Conservation (phyloP, 441 rosid species). For the Gossypium schwendimanii region DNA sequence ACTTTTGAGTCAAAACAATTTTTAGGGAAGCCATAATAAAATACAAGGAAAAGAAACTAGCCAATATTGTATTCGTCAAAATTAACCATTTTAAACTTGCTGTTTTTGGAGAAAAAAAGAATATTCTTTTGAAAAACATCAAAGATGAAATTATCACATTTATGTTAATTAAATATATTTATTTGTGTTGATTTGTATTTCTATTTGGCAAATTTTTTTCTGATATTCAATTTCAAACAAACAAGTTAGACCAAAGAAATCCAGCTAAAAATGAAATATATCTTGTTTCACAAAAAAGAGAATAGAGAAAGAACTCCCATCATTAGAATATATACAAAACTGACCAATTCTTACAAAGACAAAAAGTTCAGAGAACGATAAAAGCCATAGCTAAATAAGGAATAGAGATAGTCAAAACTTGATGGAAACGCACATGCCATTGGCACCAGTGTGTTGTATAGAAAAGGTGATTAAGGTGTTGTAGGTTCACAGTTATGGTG, state of each 20-base stretch:
- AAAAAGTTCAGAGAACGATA: neutral
- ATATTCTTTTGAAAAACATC: too few relatives aligned
- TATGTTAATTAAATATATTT: too few relatives aligned
- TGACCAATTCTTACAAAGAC: neutral
- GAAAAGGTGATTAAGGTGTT: conserved; percentile 25
- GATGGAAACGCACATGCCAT: neutral
- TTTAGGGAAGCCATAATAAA: too few relatives aligned
- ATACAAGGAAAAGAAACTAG: neutral
- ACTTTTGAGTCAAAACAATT: too few relatives aligned
- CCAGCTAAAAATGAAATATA: neutral
- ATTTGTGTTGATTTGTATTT: too few relatives aligned
- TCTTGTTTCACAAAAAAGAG: neutral
- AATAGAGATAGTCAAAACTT: neutral
- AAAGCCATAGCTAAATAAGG: conserved; percentile 1
- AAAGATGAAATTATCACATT: too few relatives aligned
- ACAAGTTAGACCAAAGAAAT: neutral
- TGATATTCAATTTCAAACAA: neutral
- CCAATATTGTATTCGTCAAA: neutral
- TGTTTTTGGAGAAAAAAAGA: too few relatives aligned
- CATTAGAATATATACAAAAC: neutral
- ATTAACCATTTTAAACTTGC: too few relatives aligned
- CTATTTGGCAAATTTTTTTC: neutral
- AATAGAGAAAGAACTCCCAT: neutral
- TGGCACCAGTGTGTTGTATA: neutral
- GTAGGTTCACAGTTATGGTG: conserved; percentile 51